A percentile compares a stretch with the other conserved stretches of the same genome.
Conservation (phyloP, 106 monocot species). For the Platanthera guangdongensis region DNA sequence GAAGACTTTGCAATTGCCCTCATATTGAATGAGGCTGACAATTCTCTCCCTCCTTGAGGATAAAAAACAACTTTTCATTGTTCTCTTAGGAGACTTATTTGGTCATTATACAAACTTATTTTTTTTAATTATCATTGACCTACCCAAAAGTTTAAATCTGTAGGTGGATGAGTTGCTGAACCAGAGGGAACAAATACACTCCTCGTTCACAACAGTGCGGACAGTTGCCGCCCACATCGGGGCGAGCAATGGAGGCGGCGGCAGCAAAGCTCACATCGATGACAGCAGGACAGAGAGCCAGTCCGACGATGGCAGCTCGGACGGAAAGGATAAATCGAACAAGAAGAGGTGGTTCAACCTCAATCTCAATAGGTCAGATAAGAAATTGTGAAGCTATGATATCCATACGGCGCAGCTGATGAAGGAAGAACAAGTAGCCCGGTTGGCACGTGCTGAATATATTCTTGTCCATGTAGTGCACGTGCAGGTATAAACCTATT, state of each 20-base stretch:
- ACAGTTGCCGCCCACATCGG: constrained; percentile 21
- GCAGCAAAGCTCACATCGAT: constrained; percentile 34
- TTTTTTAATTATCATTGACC: too few species aligned
- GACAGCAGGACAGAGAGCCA: constrained; percentile 26
- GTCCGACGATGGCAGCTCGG: constrained; percentile 28
- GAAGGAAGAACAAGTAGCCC: background rate
- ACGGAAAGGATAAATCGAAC: constrained; percentile 19
- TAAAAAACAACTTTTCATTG: too few species aligned
- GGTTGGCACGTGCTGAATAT: background rate
- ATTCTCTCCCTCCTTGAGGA: too few species aligned
- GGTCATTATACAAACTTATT: too few species aligned
- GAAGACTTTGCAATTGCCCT: too few species aligned
- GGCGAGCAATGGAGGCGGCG: constrained; percentile 14
- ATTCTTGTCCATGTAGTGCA: too few species aligned
- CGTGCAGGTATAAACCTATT: too few species aligned
- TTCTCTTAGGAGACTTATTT: too few species aligned
- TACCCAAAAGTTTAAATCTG: background rate
- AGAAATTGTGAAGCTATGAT: constrained; percentile 14
- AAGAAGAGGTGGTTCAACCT: constrained; percentile 26
- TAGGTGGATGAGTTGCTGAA: constrained; percentile 84
- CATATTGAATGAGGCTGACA: too few species aligned
- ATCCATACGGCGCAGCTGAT: background rate
- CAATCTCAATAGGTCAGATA: constrained; percentile 53
- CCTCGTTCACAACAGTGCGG: constrained; percentile 54
- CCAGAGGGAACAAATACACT: constrained; percentile 74